Conservation (phyloP, 106 monocot species). For the Alisma plantagoaquatica region DNA sequence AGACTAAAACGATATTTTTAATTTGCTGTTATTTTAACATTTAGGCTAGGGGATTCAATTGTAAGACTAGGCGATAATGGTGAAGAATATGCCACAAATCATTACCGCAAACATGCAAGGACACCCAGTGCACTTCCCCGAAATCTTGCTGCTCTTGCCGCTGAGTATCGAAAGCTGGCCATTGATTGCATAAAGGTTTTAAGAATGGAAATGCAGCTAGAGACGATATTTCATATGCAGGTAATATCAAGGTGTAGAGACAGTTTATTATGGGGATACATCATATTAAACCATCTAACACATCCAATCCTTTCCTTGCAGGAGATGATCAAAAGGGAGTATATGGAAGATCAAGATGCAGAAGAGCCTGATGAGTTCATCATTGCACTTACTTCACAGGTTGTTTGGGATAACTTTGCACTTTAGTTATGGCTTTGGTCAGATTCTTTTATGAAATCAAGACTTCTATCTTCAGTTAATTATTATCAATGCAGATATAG, state of each 20-base stretch:
- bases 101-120: slow-evolving; percentile 36
- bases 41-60: slow-evolving; percentile 68
- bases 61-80: slow-evolving; percentile 27
- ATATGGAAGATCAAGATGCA: slow-evolving; percentile 94
- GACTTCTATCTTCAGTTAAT: too few species aligned
- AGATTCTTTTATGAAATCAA: not conserved
- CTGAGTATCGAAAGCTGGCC: slow-evolving; percentile 84
- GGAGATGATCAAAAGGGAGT: slow-evolving; percentile 91
- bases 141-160: slow-evolving; percentile 60
- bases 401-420: slow-evolving; percentile 10
- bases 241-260: slow-evolving; percentile 13
- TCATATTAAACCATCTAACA: slow-evolving; percentile 6
- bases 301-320: too few species aligned
- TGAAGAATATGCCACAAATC: slow-evolving; percentile 20
- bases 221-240: slow-evolving; percentile 92
- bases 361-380: slow-evolving; percentile 99
- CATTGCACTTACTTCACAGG: slow-evolving; percentile 90
- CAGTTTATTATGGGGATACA: not conserved
- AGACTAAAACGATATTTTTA: not conserved
- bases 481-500: not conserved
- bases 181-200: slow-evolving; percentile 93
- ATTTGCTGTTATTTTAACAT: not conserved
- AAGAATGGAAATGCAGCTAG: slow-evolving; percentile 93
- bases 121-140: slow-evolving; percentile 60
- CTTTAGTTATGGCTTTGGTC: not conserved